Evolutionary conservation across 257 asterid species (phyloP), one percentile per base, ranked within the genome.

Genomic region (Misopates orontium): DNA sequence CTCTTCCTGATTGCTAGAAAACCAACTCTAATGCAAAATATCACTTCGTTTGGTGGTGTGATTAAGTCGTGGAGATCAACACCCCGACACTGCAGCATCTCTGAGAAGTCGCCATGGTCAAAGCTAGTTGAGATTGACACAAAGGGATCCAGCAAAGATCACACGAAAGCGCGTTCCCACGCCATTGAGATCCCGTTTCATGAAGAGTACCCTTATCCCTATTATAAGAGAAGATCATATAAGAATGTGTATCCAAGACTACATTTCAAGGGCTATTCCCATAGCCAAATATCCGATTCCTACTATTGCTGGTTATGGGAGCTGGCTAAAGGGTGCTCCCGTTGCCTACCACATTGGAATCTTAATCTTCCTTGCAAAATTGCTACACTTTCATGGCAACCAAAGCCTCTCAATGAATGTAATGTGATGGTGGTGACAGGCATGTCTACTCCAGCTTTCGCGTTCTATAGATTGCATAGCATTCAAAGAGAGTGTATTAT

Each of bases 11-110:
- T 66, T 19, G 48, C 64, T 31, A 55, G 68, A 44, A 72, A 72
- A 66, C 13, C 52, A 2, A 60, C 54, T 1, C 49, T 50, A 50
- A 42, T 60, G 62, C 40, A 48, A 19, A 73, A 56, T 70, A 47
- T 76, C 41, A 66, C 13, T 10, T 51, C 57, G 11, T 72, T 49
- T 31, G 23, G 81, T 51, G 48, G 64, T 39, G 60, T 73, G 56
- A 52, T 69, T 36, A 69, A 72, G 65, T 75, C 77, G 62, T 53
- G 64, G 64, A 18, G 31, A 17, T 59, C 48, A 12, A 9, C 17
- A 24, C 25, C 64, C 10, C 39, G 31, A 3, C 31, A 36, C n/a
- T 59, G 50, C 64, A 10, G 31, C 22, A 40, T 0, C 28, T 13
- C 17, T n/a, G 69, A 16, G 15, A 49, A 64, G 72, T 53, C 64